Conservation (phyloP, 2,329 filamentous ascomycete species). For the Plenodomus biglobosus region DNA sequence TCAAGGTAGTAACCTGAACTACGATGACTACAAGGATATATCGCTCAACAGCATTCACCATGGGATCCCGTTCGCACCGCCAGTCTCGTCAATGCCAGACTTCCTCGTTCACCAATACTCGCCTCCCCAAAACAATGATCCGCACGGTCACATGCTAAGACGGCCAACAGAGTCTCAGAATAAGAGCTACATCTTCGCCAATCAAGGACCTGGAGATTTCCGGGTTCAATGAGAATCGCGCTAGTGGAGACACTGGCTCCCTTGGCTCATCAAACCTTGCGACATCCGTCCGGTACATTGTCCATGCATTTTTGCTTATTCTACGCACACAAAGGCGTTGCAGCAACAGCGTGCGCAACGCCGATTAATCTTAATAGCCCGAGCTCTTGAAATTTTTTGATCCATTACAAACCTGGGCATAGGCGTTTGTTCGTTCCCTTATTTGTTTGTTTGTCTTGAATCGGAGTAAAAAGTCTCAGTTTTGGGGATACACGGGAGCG, state of each 20-base stretch:
- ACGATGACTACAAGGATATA: slow-evolving; percentile 34
- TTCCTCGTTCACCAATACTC: slow-evolving; percentile 53
- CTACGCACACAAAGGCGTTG: not conserved
- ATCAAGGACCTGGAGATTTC: slow-evolving; percentile 51
- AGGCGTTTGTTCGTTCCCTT: not conserved
- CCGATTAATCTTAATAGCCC: not conserved
- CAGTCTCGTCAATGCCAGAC: slow-evolving; percentile 36
- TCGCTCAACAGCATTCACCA: slow-evolving; percentile 34
- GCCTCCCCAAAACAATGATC: slow-evolving; percentile 46
- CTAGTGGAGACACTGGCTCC: not conserved
- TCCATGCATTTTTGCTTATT: not conserved
- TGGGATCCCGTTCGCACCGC: slow-evolving; percentile 39
- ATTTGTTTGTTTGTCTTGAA: not conserved
- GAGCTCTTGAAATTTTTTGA: not conserved
- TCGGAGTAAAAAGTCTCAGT: not conserved
- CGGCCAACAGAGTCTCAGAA: slow-evolving; percentile 37
- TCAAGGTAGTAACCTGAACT: slow-evolving; percentile 26
- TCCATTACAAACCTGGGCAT: too few relatives aligned
- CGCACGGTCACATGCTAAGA: slow-evolving; percentile 32
- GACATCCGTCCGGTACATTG: not conserved
- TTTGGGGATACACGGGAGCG: not conserved
- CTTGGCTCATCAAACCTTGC: not conserved
- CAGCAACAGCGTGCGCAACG: not conserved
- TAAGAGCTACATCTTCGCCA: slow-evolving; percentile 53
- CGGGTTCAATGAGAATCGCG: slow-evolving; percentile 5